phyloP scores from a whole-genome alignment of 192 early-diverging fungal species.

The Piromyces finnis region DNA sequence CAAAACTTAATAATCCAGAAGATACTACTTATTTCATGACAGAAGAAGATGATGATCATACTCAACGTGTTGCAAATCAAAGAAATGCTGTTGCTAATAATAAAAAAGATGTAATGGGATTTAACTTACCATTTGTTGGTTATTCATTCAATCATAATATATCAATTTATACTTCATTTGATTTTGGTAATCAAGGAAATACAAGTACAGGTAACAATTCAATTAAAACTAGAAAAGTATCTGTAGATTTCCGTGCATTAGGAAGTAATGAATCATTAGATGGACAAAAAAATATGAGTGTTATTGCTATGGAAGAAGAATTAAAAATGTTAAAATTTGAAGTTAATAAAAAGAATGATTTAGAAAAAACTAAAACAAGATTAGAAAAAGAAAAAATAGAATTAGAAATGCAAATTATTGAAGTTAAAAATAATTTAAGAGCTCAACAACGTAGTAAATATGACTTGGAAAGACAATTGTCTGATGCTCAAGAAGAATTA shows the following conservation, averaged over 20 bases:
- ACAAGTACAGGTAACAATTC: neutral
- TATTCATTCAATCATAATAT: neutral
- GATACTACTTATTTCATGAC: neutral
- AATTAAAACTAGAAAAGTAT: neutral
- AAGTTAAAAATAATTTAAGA: neutral
- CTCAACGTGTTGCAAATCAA: neutral
- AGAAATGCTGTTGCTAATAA: neutral
- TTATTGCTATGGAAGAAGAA: neutral
- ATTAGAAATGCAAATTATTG: neutral
- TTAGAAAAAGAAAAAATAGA: neutral
- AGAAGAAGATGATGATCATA: neutral
- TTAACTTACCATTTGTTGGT: neutral
- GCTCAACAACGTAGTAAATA: neutral
- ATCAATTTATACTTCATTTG: neutral
- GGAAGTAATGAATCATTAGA: neutral
- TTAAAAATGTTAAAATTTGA: neutral
- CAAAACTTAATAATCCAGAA: neutral
- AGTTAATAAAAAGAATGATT: neutral
- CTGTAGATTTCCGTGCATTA: neutral
- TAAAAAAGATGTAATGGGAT: neutral
- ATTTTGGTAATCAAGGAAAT: neutral
- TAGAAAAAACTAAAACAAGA: neutral
- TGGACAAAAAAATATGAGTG: neutral
- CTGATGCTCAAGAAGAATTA: neutral
- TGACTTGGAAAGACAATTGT: neutral